These are phyloP conservation scores for Stellera chamaejasme DNA, from an alignment of 345 rosid species.

Conservation along the genomic window DNA sequence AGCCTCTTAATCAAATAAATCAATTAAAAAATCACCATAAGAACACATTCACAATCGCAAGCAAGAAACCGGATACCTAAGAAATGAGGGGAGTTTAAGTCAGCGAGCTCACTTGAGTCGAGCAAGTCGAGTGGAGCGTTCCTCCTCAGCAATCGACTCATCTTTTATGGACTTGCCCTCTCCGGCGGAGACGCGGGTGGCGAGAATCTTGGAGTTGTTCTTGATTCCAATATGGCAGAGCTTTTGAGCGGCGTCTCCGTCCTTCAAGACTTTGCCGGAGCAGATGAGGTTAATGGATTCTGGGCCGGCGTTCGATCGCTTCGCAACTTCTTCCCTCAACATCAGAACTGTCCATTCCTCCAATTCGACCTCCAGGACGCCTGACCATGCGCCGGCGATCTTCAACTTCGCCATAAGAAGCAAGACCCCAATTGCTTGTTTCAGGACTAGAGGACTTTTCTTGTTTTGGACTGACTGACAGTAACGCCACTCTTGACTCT, in stretches of 20 bases:
- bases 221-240: constrained; percentile 54
- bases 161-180: constrained; percentile 53
- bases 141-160: constrained; percentile 68
- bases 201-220: constrained; percentile 70
- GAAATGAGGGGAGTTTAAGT: not conserved
- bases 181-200: constrained; percentile 48
- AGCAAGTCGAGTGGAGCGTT: constrained; percentile 54
- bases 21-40: not conserved
- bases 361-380: constrained; percentile 67
- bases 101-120: constrained; percentile 56
- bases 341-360: constrained; percentile 67
- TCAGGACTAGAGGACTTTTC: no score
- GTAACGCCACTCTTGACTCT: no score
- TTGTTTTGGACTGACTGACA: no score
- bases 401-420: constrained; percentile 57
- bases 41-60: not conserved
- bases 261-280: constrained; percentile 67
- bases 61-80: not conserved
- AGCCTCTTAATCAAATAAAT: no score
- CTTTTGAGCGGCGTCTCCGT: constrained; percentile 43
- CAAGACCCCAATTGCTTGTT: not conserved
- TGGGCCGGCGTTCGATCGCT: constrained; percentile 43
- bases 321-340: constrained; percentile 73
- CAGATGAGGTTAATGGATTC: constrained; percentile 65
- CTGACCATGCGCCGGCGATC: constrained; percentile 87